These are phyloP conservation scores for Mucor saturninus DNA, from an alignment of 371 early-diverging fungal genomes.

Conservation along the genomic window DNA sequence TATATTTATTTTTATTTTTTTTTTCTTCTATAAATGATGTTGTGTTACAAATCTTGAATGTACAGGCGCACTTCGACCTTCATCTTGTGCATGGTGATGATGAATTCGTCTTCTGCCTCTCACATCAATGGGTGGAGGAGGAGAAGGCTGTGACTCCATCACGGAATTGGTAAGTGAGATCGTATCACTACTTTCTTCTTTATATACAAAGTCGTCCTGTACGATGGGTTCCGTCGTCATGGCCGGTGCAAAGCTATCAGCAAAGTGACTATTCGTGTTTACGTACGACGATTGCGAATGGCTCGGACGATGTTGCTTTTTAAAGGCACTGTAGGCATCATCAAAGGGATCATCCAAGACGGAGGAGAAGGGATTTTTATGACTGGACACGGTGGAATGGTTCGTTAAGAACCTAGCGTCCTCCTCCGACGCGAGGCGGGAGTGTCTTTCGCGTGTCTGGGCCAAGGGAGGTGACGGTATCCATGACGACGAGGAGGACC, in stretches of 20 bases:
- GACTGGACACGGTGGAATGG: conserved; percentile 1
- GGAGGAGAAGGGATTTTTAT: conserved; percentile 19
- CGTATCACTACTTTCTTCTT: conserved; percentile 4
- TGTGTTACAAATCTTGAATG: conserved; percentile 26
- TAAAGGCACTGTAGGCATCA: conserved; percentile 27
- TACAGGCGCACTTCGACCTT: conserved; percentile 32
- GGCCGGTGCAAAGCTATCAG: too few species aligned
- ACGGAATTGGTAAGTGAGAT: conserved; percentile 25
- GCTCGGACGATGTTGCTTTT: conserved; percentile 29
- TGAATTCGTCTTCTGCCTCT: not conserved
- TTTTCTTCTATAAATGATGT: not conserved
- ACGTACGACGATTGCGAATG: conserved; percentile 44
- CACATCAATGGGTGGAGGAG: not conserved
- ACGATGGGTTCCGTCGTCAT: too few species aligned
- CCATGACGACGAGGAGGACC: conserved; percentile 10
- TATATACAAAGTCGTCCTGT: not conserved
- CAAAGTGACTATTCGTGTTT: too few species aligned
- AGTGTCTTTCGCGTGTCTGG: conserved; percentile 19
- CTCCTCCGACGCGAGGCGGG: conserved; percentile 19
- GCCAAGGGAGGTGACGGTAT: conserved; percentile 17
- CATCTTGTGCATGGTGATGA: conserved; percentile 1
- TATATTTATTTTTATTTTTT: too few species aligned
- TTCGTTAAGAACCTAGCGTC: conserved; percentile 9
- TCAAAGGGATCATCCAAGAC: conserved; percentile 45
- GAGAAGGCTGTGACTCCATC: conserved; percentile 12